Evolutionary conservation across 2,329 filamentous ascomycete species (phyloP), one percentile per base, ranked within the genome.

Genomic region (Venturia asperata): DNA sequence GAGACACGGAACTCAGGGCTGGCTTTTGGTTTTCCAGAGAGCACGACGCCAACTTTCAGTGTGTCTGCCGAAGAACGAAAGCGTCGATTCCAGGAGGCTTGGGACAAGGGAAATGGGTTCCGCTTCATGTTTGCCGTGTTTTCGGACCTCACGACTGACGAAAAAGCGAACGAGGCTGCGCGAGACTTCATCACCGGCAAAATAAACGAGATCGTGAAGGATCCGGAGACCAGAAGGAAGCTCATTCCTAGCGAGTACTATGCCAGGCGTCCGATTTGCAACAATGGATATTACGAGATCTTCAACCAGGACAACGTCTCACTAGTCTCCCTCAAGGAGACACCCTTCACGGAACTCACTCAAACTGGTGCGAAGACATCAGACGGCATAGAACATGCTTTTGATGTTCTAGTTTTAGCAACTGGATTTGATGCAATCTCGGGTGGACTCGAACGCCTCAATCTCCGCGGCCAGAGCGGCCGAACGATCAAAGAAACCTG

Each of bases 271-370:
- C 67, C 70, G 11, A 70, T 70, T 3, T 61, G 69, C 67, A 70
- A 70, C 67, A 70, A 71, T 79, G 37, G 71, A 68, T 5, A 60
- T 17, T 60, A 60, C 39, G 56, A 37, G n/a, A 68, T 73, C 61
- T 64, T 76, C 58, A 69, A 70, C 39, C 61, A 62, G 2, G 70
- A 69, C 17, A 70, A 72, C 5, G 74, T 76, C 27, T 63, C 64
- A 0, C 65, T 65, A 24, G 65, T 60, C 1, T 37, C 30, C 24
- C 56, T 60, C 5, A 37, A 60, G 17, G 39, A 60, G 84, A 87
- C 69, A 83, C 82, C 2, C 74, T 81, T 0, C 86, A 82, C 82
- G 80, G 85, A 37, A 64, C 74, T 75, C 27, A 71, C 67, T 4
- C 60, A 61, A 27, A 67, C 67, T 1, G 73, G 74, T 3, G 72